Conservation (phyloP, 371 early-diverging fungal genomes). For the Mortierella sp. region DNA sequence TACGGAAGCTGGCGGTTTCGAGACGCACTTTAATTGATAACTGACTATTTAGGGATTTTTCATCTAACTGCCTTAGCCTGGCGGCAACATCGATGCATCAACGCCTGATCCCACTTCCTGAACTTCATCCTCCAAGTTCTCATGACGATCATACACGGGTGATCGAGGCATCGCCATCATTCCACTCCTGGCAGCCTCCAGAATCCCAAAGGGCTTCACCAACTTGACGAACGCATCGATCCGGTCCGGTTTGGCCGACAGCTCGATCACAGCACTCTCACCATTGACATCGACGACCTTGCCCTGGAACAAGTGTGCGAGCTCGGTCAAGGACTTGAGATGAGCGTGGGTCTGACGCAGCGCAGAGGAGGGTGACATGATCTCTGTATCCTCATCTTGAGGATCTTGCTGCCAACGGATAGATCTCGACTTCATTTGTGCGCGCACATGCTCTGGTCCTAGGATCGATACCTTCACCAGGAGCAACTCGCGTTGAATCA, state of each 20-base stretch:
- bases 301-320: slow-evolving; percentile 88
- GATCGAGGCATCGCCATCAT: slow-evolving; percentile 96
- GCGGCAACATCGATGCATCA: slow-evolving; percentile 92
- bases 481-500: slow-evolving; percentile 92
- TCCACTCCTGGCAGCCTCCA: slow-evolving; percentile 94
- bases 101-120: slow-evolving; percentile 68
- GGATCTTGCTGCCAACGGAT: slow-evolving; percentile 49
- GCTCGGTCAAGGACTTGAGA: slow-evolving; percentile 83
- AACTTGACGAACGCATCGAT: slow-evolving; percentile 92
- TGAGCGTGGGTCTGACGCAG: slow-evolving; percentile 80
- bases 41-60: too few relatives aligned
- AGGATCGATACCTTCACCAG: slow-evolving; percentile 91
- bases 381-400: slow-evolving; percentile 60
- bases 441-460: slow-evolving; percentile 80
- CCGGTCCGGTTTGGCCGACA: slow-evolving; percentile 89
- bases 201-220: slow-evolving; percentile 92
- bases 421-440: slow-evolving; percentile 57
- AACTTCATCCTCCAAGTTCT: slow-evolving; percentile 62
- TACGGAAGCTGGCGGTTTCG: too few relatives aligned
- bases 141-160: slow-evolving; percentile 78
- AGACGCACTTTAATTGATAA: not conserved
- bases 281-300: slow-evolving; percentile 91
- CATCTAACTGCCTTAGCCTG: slow-evolving; percentile 72
- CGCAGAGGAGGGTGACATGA: slow-evolving; percentile 61
- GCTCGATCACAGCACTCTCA: slow-evolving; percentile 85